A percentile compares a stretch with the other conserved stretches of the same genome.
Evolutionary conservation across 2,329 filamentous ascomycete species (phyloP).

Genomic region (Hymenoscyphus albidus): DNA sequence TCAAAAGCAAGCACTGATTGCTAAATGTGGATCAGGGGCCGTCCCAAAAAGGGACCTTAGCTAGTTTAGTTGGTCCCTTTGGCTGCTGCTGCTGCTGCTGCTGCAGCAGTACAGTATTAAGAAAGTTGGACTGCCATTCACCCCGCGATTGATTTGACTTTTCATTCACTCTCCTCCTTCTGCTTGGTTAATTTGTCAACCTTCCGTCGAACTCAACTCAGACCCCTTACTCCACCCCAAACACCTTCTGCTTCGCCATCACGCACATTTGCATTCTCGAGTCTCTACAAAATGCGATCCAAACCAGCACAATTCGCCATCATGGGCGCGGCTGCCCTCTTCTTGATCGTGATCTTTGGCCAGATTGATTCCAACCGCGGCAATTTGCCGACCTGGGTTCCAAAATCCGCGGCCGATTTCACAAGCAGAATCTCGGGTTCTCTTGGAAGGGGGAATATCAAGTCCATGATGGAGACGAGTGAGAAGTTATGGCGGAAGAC

Average conservation of each 20-base stretch:
- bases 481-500: constrained; percentile 32
- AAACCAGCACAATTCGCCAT: constrained; percentile 15
- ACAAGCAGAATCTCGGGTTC: constrained; percentile 10
- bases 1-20: too few species aligned
- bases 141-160: too few species aligned
- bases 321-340: constrained; percentile 13
- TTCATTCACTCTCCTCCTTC: too few species aligned
- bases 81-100: too few species aligned
- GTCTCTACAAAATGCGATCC: constrained; percentile 8
- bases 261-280: neutral
- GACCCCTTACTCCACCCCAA: neutral
- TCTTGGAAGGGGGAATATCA: constrained; percentile 16
- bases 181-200: neutral
- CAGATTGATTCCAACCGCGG: constrained; percentile 12
- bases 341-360: constrained; percentile 14
- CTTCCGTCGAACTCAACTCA: neutral
- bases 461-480: constrained; percentile 26
- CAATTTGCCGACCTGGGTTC: constrained; percentile 7
- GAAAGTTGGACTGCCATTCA: too few species aligned
- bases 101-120: too few species aligned
- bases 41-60: too few species aligned
- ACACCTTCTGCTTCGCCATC: neutral
- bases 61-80: too few species aligned
- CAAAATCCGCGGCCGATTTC: constrained; percentile 2
- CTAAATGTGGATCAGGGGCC: too few species aligned